Percentiles rank a stretch among this genome's conserved stretches.
Evolutionary conservation across 2,329 filamentous ascomycete genomes (phyloP).

Genomic region (Botrytis deweyae): DNA sequence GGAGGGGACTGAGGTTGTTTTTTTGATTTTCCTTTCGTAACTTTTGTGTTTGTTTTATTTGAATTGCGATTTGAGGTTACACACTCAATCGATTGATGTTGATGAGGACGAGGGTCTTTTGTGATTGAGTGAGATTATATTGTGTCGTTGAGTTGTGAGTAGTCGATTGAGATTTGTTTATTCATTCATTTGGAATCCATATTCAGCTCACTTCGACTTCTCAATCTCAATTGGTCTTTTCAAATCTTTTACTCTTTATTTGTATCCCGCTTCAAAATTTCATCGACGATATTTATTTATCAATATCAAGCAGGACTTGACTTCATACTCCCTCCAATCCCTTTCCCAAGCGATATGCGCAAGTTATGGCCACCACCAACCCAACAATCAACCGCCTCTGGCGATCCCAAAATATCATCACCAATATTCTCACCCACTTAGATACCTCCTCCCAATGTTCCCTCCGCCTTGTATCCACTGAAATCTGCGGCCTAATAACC

Average conservation of each 20-base stretch:
- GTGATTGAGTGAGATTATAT: background rate
- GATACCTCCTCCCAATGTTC: conserved; percentile 47
- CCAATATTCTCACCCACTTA: conserved; percentile 34
- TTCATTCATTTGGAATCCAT: background rate
- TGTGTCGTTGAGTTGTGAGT: background rate
- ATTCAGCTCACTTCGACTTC: background rate
- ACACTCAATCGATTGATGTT: background rate
- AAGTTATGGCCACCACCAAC: conserved; percentile 39
- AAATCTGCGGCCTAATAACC: conserved; percentile 69
- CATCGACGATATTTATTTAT: background rate
- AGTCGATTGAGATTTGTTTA: background rate
- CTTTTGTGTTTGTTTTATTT: conserved; percentile 5
- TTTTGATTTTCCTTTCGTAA: background rate
- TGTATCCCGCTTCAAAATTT: background rate
- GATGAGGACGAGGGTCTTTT: background rate
- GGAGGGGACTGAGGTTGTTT: conserved; percentile 15
- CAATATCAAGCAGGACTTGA: conserved; percentile 5
- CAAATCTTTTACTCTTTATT: background rate
- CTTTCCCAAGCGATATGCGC: conserved; percentile 34
- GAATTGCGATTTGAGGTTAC: background rate
- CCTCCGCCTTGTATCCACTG: conserved; percentile 66
- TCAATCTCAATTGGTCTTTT: background rate
- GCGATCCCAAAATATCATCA: conserved; percentile 36
- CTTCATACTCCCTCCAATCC: background rate
- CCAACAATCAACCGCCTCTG: conserved; percentile 38